phyloP scores from a whole-genome alignment of 2,329 filamentous ascomycete genomes.

The Coniochaeta pulveracea region DNA sequence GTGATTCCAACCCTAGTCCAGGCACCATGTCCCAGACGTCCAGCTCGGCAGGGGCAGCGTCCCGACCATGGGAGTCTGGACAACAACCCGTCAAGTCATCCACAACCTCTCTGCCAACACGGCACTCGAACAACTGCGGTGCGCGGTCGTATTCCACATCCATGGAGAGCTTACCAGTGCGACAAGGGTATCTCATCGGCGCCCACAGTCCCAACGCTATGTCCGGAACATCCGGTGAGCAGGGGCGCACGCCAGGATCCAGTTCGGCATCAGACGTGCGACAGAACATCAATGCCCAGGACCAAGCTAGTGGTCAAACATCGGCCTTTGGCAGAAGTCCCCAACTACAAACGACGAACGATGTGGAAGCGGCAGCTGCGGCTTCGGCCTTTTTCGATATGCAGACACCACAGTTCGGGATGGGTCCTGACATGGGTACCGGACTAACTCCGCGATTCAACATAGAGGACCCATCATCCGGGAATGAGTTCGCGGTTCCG shows the following conservation, averaged over 20 bases:
- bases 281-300: conserved; percentile 10
- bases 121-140: conserved; percentile 8
- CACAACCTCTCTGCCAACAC: conserved; percentile 9
- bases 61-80: conserved; percentile 11
- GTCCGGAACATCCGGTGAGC: conserved; percentile 34
- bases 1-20: conserved; percentile 23
- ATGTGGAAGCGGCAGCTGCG: conserved; percentile 10
- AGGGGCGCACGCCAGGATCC: conserved; percentile 43
- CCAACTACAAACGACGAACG: background rate
- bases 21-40: conserved; percentile 16
- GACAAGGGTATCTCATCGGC: conserved; percentile 16
- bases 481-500: conserved; percentile 2
- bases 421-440: conserved; percentile 14
- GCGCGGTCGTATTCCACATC: conserved; percentile 1
- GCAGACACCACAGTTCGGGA: conserved; percentile 21
- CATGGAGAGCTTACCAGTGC: conserved; percentile 7
- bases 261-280: conserved; percentile 33
- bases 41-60: conserved; percentile 16
- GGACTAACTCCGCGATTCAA: conserved; percentile 23
- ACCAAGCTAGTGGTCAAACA: conserved; percentile 5
- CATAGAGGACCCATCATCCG: conserved; percentile 11
- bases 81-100: too few relatives aligned
- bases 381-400: conserved; percentile 26
- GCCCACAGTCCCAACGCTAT: conserved; percentile 32
- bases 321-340: background rate